Base-by-base conservation (phyloP, 2,329 filamentous ascomycete species). In the Ampelomyces quisqualis region DNA sequence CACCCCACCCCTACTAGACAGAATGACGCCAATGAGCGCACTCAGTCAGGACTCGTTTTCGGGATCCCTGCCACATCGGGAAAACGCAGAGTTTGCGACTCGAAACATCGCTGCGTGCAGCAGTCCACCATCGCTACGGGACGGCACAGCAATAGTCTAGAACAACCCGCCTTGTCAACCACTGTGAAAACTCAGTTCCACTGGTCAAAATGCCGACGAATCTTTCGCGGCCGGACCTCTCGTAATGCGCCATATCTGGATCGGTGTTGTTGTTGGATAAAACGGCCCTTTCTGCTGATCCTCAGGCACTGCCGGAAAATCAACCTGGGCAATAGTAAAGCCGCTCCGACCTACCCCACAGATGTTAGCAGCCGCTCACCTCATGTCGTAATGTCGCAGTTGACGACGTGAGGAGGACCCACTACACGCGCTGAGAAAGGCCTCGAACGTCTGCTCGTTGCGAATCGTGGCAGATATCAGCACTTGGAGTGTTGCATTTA, bases 401-500 rank as follows among this genome's bases (percentile, higher is more conserved):
- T 45, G 40, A 57, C 43, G 47, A 49, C 40, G 45, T 10, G 42
- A 30, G 55, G 50, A 78, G 46, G 59, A 73, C 62, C 67, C 67
- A 68, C 74, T 67, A 64, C 85, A 87, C 34, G 73, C 76, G 17
- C 75, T 69, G 47, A 81, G 57, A 61, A 90, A 90, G 5, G 72
- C 72, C 46, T 79, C 73, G 57, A 86, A 86, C 0, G 87, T 90
- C 43, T 79, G 73, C 43, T 76, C 72, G 53, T 90, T 90, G 46
- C 88, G 76, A 49, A 90, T 78, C 0, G 86, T 84, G 13, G 83
- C 83, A 3, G 85, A 78, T 43, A 90, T 82, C 31, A 89, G 70
- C 23, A 87, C 77, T 31, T 78, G 70, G 10, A 82, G 71, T 0
- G 60, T 58, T 2, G 80, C 77, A 47, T 80, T 79, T 38, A 81